Evolutionary conservation across 768 basidiomycete species (phyloP), one percentile per base, ranked within the genome.

Genomic region (Pleurotus djamor): DNA sequence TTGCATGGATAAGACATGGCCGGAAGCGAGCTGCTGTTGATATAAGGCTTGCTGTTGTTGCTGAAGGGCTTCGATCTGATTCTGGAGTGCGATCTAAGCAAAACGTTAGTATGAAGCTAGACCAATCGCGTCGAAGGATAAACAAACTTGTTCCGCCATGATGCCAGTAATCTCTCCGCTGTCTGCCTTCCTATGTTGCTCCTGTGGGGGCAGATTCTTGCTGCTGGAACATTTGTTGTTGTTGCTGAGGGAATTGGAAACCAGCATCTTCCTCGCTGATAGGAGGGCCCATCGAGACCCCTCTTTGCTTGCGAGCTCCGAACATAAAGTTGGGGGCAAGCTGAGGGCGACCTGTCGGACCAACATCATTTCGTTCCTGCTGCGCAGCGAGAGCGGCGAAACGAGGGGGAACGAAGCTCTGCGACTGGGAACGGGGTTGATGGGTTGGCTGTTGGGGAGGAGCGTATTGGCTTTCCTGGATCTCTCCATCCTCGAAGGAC

Each of bases 291-390:
- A 89, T 79, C 10, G 83, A 79, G 28, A 79, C 75, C 37, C 78
- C 73, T 43, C 79, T 77, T 47, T 47, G 45, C 67, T 82, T 85
- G 32, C 85, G 77, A 58, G 86, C 84, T 51, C 94, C 95, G 71
- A 96, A 97, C 81, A 89, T 93, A 74, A 97, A 96, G 51, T 81
- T 80, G n/a, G 94, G 94, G 9, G 93, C 92, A 41, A 96, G 84
- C 69, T 95, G 93, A 41, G 93, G 94, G 62, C 94, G 87, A 48
- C 92, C 89, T 33, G 88, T 83, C 13, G 91, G 85, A 35, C 91
- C 87, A 52, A 89, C 66, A 59, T 76, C 47, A 62, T 90, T 86
- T 47, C 76, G 74, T 63, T 83, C 83, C 62, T 92, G 87, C 69
- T 89, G 88, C 65, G 87, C 89, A 37, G 83, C 86, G 41, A 88